Base-by-base conservation (phyloP, 2,329 filamentous ascomycete species). In the Hypocreales sp. region DNA sequence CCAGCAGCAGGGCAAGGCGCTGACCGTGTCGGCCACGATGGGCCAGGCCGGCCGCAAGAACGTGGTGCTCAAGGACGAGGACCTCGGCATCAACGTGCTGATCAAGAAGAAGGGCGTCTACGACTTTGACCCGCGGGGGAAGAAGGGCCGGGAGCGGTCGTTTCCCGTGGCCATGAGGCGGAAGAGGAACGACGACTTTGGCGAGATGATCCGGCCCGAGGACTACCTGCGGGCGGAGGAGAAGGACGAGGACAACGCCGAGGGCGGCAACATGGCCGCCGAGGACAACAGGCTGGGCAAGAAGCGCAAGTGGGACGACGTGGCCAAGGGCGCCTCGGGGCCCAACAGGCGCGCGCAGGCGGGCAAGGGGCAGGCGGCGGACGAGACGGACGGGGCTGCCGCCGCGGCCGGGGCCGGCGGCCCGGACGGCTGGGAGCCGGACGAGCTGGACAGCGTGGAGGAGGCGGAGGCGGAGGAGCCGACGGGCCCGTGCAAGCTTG, bases 221-320 rank as follows among this genome's bases (percentile, higher is more conserved):
- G 90, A 98, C 37, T 98, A 87, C 46, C 65, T 94, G 2, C 72
- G 86, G 31, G 87, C 86, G 0, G 90, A 98, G 46, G 90, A 95
- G 52, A 75, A 83, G 31, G 83, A 92, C 31, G 67, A 72, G 12
- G 77, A 81, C 22, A 71, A 69, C 9, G 69, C 76, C 27, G 72
- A 76, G 26, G 40, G 37, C 12, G 29, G 36, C 7, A 41, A 44
- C 16, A 20, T 48, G 11, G 39, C 45, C 11, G 35, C 70, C 31
- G 53, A 56, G 18, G 63, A 77, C 36, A 70, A 71, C 27, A 69
- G 68, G 24, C 65, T 93, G 13, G 90, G 87, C 12, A 86, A 87
- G 58, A 98, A 98, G 55, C 72, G 90, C 34, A 92, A 83, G 51
- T 95, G 87, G 83, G 81, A 87, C 38, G 83, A 92, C 33, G 56